Evolutionary conservation across 108 stramenopile genomes (phyloP).

Genomic region (Nitzschia sp.): DNA sequence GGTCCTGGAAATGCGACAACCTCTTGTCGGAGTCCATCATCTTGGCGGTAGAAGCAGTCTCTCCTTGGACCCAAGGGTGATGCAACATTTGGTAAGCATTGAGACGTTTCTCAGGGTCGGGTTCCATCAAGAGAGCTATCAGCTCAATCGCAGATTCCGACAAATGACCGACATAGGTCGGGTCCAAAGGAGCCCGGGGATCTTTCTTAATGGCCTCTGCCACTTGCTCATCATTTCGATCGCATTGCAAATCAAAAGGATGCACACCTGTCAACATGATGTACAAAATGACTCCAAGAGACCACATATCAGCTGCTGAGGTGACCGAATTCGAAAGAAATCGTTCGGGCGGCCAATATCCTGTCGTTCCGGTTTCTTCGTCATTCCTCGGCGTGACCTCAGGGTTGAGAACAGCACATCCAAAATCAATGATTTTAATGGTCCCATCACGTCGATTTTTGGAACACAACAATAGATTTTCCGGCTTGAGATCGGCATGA

Average conservation of each 20-base stretch:
- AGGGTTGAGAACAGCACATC: constrained; percentile 59
- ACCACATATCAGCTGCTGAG: constrained; percentile 72
- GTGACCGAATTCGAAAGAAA: constrained; percentile 28
- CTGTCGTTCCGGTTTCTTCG: constrained; percentile 72
- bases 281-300: constrained; percentile 80
- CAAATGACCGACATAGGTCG: constrained; percentile 44
- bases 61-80: constrained; percentile 87
- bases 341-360: constrained; percentile 59
- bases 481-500: constrained; percentile 83
- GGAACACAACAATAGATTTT: constrained; percentile 71
- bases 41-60: constrained; percentile 63
- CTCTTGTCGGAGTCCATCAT: constrained; percentile 75
- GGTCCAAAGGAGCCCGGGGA: constrained; percentile 49
- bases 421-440: constrained; percentile 89
- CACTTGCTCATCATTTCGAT: constrained; percentile 64
- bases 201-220: constrained; percentile 47
- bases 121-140: constrained; percentile 67
- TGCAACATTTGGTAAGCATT: constrained; percentile 76
- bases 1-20: constrained; percentile 64
- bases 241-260: constrained; percentile 75
- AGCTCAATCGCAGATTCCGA: constrained; percentile 74
- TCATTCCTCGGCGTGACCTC: constrained; percentile 51
- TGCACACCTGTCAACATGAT: constrained; percentile 87
- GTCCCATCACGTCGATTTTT: constrained; percentile 56
- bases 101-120: constrained; percentile 63